These are phyloP conservation scores for Pelargonium australe DNA, from an alignment of 441 rosid genomes.

Conservation along the genomic window DNA sequence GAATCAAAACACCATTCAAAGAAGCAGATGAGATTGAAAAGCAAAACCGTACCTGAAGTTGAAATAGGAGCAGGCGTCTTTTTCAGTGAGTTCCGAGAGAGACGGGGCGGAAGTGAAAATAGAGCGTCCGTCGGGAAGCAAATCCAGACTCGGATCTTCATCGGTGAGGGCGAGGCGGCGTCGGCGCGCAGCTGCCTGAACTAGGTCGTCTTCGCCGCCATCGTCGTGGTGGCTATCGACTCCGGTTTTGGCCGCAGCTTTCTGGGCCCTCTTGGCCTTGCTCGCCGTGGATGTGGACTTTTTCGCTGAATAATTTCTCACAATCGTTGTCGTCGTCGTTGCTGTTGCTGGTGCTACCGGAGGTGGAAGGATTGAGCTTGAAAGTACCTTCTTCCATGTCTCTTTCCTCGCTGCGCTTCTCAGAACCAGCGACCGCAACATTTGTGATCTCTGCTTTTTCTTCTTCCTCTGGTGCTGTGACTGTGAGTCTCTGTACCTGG, in stretches of 20 bases:
- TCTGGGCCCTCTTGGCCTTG: slow-evolving; percentile 1
- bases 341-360: too few relatives aligned
- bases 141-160: slow-evolving; percentile 51
- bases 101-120: slow-evolving; percentile 60
- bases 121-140: slow-evolving; percentile 56
- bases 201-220: neutral
- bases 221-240: neutral
- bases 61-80: slow-evolving; percentile 61
- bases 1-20: slow-evolving; percentile 3
- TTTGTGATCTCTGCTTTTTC: neutral
- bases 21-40: neutral
- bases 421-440: slow-evolving; percentile 8
- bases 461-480: neutral
- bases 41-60: slow-evolving; percentile 49
- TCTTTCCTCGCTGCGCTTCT: slow-evolving; percentile 3
- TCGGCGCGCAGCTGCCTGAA: slow-evolving; percentile 39
- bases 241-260: neutral
- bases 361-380: neutral
- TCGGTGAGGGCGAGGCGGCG: slow-evolving; percentile 60
- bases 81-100: slow-evolving; percentile 55
- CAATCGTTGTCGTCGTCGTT: neutral
- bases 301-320: neutral
- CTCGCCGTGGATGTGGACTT: neutral
- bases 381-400: slow-evolving; percentile 5
- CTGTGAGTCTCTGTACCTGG: too few relatives aligned